A percentile compares a stretch with the other conserved stretches of the same genome.
Conservation (phyloP, 257 asterid genomes). For the Cordia subcordata region DNA sequence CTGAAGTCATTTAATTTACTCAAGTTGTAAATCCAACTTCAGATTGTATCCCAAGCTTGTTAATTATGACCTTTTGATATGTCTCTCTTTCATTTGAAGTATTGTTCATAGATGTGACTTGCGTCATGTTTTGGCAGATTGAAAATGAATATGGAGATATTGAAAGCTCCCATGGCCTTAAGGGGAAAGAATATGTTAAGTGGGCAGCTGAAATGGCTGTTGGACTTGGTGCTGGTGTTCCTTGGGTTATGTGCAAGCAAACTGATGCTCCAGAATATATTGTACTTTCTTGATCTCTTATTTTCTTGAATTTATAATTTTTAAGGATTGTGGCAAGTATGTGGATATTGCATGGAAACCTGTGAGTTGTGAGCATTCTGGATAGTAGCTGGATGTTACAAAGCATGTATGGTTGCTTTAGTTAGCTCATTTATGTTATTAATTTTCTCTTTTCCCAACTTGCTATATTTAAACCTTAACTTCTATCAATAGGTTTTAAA, state of each 20-base stretch:
- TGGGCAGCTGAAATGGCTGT: conserved; percentile 98
- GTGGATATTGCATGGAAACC: background rate
- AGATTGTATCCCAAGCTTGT: background rate
- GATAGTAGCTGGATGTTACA: conserved; percentile 11
- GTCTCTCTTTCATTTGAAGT: background rate
- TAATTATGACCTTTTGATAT: background rate
- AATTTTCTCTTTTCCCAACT: too few relatives aligned
- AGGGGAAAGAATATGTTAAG: conserved; percentile 64
- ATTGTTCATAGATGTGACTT: background rate
- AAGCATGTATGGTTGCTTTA: background rate
- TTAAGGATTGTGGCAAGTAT: background rate
- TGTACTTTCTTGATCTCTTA: conserved; percentile 39
- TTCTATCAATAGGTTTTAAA: too few relatives aligned
- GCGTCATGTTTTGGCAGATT: conserved; percentile 44
- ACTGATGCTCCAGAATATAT: conserved; percentile 88
- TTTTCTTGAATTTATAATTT: conserved; percentile 11
- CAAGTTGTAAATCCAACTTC: background rate
- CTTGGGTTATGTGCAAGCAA: conserved; percentile 98
- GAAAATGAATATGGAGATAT: conserved; percentile 94
- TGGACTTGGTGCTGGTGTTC: conserved; percentile 91
- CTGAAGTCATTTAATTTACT: background rate
- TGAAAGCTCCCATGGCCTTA: conserved; percentile 64
- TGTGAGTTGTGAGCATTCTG: too few relatives aligned
- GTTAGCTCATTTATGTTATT: too few relatives aligned
- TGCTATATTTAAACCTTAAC: too few relatives aligned